Conservation (phyloP, 2,329 filamentous ascomycete genomes). For the Myotisia sp. region DNA sequence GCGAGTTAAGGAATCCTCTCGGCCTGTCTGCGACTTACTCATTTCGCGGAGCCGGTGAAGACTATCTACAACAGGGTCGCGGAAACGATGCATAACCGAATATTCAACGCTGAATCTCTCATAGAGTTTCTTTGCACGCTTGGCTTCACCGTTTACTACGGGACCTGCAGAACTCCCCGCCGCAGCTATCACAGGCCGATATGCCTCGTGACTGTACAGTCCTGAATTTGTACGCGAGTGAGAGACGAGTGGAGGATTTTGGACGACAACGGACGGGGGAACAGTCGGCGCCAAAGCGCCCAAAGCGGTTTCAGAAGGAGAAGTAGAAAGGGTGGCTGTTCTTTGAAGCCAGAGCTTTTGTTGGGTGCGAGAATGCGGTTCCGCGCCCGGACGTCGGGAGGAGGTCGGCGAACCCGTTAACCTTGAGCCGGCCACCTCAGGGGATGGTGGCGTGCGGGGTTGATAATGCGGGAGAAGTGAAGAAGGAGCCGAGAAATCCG, state of each 20-base stretch:
- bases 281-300: slow-evolving; percentile 20
- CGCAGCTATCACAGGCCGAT: slow-evolving; percentile 7
- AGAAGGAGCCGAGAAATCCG: slow-evolving; percentile 32
- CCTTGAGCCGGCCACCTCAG: slow-evolving; percentile 19
- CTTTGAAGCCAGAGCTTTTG: slow-evolving; percentile 36
- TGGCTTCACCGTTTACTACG: slow-evolving; percentile 24
- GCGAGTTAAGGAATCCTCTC: neutral
- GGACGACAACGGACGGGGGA: slow-evolving; percentile 25
- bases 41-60: slow-evolving; percentile 20
- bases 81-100: slow-evolving; percentile 32
- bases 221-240: slow-evolving; percentile 19
- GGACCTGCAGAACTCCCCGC: slow-evolving; percentile 8
- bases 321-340: slow-evolving; percentile 31
- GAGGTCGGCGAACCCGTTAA: slow-evolving; percentile 21
- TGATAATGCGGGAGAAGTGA: slow-evolving; percentile 36
- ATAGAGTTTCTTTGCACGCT: slow-evolving; percentile 31
- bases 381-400: slow-evolving; percentile 22
- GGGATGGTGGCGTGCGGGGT: slow-evolving; percentile 32
- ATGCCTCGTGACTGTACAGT: slow-evolving; percentile 6
- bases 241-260: slow-evolving; percentile 19
- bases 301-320: slow-evolving; percentile 25
- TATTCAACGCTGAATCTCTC: slow-evolving; percentile 31
- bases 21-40: neutral
- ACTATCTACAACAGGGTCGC: slow-evolving; percentile 31
- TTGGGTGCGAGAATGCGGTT: slow-evolving; percentile 33